phyloP scores from a whole-genome alignment of 257 asterid species.

The Nicotiana sylvestris region DNA sequence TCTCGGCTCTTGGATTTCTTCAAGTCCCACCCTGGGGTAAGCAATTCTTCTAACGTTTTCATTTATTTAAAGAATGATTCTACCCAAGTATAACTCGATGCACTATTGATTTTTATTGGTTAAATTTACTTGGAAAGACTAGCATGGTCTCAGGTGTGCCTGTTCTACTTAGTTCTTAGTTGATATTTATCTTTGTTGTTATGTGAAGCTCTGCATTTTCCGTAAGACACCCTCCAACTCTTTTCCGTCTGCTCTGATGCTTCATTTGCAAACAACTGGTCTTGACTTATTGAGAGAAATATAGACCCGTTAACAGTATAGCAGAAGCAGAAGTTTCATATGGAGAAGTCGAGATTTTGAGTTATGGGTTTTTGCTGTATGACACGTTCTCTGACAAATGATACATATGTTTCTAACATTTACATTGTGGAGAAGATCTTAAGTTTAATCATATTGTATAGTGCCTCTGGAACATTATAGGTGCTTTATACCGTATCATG shows the following conservation, averaged over 20 bases:
- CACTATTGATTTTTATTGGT: background rate
- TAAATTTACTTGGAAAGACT: background rate
- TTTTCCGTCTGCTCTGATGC: background rate
- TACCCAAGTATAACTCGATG: background rate
- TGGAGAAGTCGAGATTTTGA: background rate
- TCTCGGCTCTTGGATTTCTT: slow-evolving; percentile 46
- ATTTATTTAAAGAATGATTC: background rate
- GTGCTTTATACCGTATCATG: background rate
- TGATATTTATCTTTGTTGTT: background rate
- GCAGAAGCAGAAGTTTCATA: background rate
- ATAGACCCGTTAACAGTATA: background rate
- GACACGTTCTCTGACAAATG: background rate
- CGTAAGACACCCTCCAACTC: background rate
- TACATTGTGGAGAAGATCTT: background rate
- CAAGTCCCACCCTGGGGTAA: slow-evolving; percentile 73
- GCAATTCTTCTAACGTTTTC: background rate
- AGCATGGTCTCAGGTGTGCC: background rate
- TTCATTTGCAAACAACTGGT: background rate
- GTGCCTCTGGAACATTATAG: background rate
- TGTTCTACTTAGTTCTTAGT: background rate
- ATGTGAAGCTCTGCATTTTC: background rate
- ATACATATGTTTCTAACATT: background rate
- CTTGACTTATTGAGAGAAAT: background rate
- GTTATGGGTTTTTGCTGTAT: background rate
- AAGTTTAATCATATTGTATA: background rate